These are phyloP conservation scores for Phytopythium helicoides DNA, from an alignment of 352 stramenopile species.

Conservation along the genomic window DNA sequence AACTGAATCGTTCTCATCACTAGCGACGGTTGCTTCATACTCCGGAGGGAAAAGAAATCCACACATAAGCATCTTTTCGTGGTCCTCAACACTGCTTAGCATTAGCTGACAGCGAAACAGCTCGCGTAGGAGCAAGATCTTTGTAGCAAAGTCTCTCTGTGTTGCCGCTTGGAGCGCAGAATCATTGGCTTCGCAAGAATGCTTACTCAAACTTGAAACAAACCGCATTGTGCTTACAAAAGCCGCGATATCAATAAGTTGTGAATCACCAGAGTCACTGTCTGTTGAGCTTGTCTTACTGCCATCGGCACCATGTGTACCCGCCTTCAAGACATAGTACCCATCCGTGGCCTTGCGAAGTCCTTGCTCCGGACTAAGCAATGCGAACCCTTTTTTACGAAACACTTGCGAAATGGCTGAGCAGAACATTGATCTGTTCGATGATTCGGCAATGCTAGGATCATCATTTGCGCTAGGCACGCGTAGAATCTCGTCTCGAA, in stretches of 20 bases:
- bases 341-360: not conserved
- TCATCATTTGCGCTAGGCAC: not conserved
- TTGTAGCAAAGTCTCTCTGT: slow-evolving; percentile 33
- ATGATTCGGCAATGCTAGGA: not conserved
- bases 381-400: slow-evolving; percentile 36
- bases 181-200: slow-evolving; percentile 12
- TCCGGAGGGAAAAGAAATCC: slow-evolving; percentile 40
- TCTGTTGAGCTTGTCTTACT: not conserved
- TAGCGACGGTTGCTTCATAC: slow-evolving; percentile 12
- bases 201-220: slow-evolving; percentile 3
- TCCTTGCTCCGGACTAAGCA: slow-evolving; percentile 16
- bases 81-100: slow-evolving; percentile 23
- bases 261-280: slow-evolving; percentile 30
- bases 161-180: slow-evolving; percentile 9
- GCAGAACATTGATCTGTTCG: slow-evolving; percentile 12
- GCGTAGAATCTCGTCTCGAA: slow-evolving; percentile 42
- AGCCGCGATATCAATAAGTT: no score
- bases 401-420: slow-evolving; percentile 45
- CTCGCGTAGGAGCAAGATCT: slow-evolving; percentile 45
- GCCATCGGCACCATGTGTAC: not conserved
- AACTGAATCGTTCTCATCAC: slow-evolving; percentile 8
- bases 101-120: slow-evolving; percentile 45
- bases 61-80: slow-evolving; percentile 37
- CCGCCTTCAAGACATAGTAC: not conserved
- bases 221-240: slow-evolving; percentile 42